These are phyloP conservation scores for Ambrosia artemisiifolia DNA, from an alignment of 129 eudicot species.

Conservation along the genomic window DNA sequence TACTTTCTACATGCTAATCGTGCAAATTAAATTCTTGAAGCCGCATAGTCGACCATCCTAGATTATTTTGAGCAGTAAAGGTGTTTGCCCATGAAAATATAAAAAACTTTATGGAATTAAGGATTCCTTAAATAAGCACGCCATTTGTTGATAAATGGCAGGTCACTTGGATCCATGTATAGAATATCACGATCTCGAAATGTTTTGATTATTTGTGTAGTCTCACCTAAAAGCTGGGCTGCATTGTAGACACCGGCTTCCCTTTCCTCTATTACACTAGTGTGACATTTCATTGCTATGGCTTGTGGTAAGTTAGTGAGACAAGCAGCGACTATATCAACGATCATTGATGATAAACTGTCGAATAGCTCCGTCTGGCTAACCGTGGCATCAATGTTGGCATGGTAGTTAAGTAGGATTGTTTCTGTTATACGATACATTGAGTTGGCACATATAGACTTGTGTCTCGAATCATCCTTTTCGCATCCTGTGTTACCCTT, in stretches of 20 bases:
- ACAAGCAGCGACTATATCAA: conserved; percentile 7
- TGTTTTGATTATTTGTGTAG: conserved; percentile 14
- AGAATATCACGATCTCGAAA: conserved; percentile 10
- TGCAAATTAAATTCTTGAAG: too few relatives aligned
- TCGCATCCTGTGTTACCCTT: background rate
- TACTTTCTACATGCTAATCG: too few relatives aligned
- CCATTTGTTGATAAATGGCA: conserved; percentile 33
- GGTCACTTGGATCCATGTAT: background rate
- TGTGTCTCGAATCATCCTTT: background rate
- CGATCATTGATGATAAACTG: background rate
- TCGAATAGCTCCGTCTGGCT: background rate
- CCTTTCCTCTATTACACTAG: background rate
- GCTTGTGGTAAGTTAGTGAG: conserved; percentile 9
- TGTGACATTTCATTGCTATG: background rate
- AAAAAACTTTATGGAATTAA: too few relatives aligned
- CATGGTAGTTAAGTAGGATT: background rate
- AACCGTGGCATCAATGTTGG: background rate
- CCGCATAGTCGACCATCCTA: too few relatives aligned
- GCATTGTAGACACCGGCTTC: background rate
- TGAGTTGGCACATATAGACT: background rate
- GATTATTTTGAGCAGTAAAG: too few relatives aligned
- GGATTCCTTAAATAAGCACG: background rate
- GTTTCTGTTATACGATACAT: background rate
- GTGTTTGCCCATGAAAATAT: too few relatives aligned
- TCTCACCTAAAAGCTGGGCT: conserved; percentile 16